These are phyloP conservation scores for Daldinia decipiens DNA, from an alignment of 495 filamentous ascomycete genomes.

Conservation along the genomic window DNA sequence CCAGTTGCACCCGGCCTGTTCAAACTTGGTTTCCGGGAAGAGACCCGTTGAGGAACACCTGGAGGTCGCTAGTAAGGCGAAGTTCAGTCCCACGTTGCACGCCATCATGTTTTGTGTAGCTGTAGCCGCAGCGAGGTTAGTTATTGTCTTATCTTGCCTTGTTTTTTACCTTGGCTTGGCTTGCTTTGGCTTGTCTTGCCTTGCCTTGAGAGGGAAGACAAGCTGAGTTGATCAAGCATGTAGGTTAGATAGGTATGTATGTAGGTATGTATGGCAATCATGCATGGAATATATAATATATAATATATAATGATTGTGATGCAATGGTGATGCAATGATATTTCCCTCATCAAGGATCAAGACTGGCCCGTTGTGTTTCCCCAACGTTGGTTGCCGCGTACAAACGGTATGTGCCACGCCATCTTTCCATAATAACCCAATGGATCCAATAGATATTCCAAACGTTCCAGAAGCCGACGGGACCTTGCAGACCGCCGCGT, in stretches of 20 bases:
- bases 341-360: conserved; percentile 22
- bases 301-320: neutral
- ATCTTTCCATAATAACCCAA: conserved; percentile 32
- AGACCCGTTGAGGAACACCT: conserved; percentile 16
- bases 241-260: no score
- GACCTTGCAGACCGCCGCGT: conserved; percentile 45
- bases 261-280: conserved; percentile 27
- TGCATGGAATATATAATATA: conserved; percentile 7
- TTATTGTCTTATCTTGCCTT: neutral
- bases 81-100: conserved; percentile 17
- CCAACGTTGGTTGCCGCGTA: conserved; percentile 35
- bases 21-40: conserved; percentile 31
- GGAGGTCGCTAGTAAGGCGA: conserved; percentile 21
- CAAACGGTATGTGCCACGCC: conserved; percentile 40
- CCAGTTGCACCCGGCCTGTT: conserved; percentile 38
- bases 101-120: no score
- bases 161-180: no score
- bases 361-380: conserved; percentile 34
- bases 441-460: conserved; percentile 38
- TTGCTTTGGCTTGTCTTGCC: neutral
- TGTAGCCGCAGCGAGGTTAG: neutral
- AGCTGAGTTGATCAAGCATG: neutral
- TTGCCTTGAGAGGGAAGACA: neutral
- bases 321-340: conserved; percentile 6
- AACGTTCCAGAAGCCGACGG: conserved; percentile 43